Base-by-base conservation (phyloP, 306 rosid genomes). In the Vigna mungo region DNA sequence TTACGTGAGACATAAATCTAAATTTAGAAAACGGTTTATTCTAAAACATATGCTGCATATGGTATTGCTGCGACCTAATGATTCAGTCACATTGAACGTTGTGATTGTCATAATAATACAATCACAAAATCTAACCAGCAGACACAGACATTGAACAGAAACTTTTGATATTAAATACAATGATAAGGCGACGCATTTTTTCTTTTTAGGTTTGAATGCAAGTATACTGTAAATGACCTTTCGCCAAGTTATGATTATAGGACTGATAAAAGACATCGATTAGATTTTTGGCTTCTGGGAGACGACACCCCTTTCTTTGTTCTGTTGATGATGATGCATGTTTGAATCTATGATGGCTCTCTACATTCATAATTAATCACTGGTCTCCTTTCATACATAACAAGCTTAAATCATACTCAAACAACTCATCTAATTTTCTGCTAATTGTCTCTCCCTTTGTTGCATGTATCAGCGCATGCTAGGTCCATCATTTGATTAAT, bases 31-130 rank as follows among this genome's bases (percentile, higher is more conserved):
- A 65, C 11, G 52, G 52, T 18, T 39, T 16, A 34, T 34, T 62
- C 11, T 61, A 61, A 61, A 61, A 32, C 2, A 58, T 16, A 1
- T 37, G 49, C 18, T 37, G 46, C 14, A 37, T 17, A 39, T 44
- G 49, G 63, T 53, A 51, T 76, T 55, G 83, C 64, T 41, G 67
- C 67, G 47, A 74, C 71, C 56, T 79, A 79, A 79, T 82, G 8
- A 82, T 82, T 84, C 65, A 48, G 68, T 76, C 78, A 82, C 80
- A 72, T 34, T 85, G 60, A 69, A 71, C 70, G 37, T 78, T 75
- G 39, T 18, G 13, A 53, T 60, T 54, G 68, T 63, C 78, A 39
- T 81, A 61, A 85, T 78, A 74, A 58, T 53, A 62, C 78, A 77
- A 73, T 81, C 85, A 81, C 85, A 53, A 73, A 67, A 68, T 51